Evolutionary conservation across 805 yeast genomes (phyloP), one percentile per base, ranked within the genome.

Genomic region (Ogataea pignaliae): DNA sequence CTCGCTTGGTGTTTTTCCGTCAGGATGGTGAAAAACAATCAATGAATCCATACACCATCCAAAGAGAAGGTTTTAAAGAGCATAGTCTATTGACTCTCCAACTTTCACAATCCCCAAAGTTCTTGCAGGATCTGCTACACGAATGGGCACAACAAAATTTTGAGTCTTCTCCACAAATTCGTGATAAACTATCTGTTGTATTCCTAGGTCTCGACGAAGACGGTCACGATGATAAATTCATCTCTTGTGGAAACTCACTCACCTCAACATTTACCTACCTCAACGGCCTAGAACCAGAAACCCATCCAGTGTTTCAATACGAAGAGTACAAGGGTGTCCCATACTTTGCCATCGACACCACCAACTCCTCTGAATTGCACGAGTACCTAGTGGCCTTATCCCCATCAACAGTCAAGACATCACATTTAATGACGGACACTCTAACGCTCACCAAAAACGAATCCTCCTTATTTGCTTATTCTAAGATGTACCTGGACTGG

Each of bases 401-500:
- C 5, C 28, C 41, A 8, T 31, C 34, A 10, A 10, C n/a, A 2
- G 33, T 14, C n/a, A 14, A n/a, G 9, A 29, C 41, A 14, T 30
- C 41, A 2, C 36, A 42, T 16, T 30, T 33, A 11, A 49, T 59
- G 51, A 10, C 44, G 32, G 63, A 62, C 21, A 48, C 56, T 14
- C 39, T 63, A n/a, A 46, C 46, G 9, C 21, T 63, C 18, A 33
- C 56, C 11, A 52, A 52, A 46, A 59, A 53, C 40, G 85, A 83
- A 41, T 84, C 88, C 0, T 78, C 88, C 3, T 59, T 88, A 17
- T 83, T 78, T 51, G 83, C 95, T 3, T 93, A 90, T 57, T 91
- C 87, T 0, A 79, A 83, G 46, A 88, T 85, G 81, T 85, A 81
- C 58, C 57, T 89, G 42, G 96, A 90, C 63, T 91, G 97, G 97